These are phyloP conservation scores for Mikania micrantha DNA, from an alignment of 129 eudicot genomes.

Conservation along the genomic window DNA sequence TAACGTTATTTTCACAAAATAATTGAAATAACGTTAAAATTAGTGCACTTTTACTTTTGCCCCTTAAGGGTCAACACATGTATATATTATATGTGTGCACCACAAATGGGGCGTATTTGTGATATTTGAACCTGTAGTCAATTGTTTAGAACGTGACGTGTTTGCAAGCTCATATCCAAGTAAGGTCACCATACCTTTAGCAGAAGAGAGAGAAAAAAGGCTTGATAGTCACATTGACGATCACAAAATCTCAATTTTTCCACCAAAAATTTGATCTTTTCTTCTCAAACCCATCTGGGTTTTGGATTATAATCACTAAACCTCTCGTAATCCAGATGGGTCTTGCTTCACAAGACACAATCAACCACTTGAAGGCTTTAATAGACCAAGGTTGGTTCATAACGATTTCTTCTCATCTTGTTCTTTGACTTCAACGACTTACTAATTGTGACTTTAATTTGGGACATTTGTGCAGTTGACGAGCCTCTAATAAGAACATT, in stretches of 20 bases:
- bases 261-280: constrained; percentile 9
- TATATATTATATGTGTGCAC: too few species aligned
- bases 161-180: too few species aligned
- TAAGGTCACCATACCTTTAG: constrained; percentile 12
- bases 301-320: neutral
- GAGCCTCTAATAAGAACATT: constrained; percentile 59
- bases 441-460: constrained; percentile 20
- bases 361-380: constrained; percentile 43
- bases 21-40: too few species aligned
- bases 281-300: neutral
- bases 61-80: too few species aligned
- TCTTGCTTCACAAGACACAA: constrained; percentile 52
- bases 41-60: too few species aligned
- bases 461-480: constrained; percentile 49
- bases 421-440: neutral
- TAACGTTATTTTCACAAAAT: too few species aligned
- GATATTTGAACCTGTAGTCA: too few species aligned
- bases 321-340: constrained; percentile 32
- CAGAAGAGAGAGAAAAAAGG: constrained; percentile 14
- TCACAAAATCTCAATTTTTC: constrained; percentile 19
- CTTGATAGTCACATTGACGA: constrained; percentile 6
- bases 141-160: too few species aligned
- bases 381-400: constrained; percentile 55
- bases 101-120: too few species aligned
- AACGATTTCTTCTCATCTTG: neutral